phyloP scores from a whole-genome alignment of 2,329 filamentous ascomycete species.

The Fusarium euwallaceae region DNA sequence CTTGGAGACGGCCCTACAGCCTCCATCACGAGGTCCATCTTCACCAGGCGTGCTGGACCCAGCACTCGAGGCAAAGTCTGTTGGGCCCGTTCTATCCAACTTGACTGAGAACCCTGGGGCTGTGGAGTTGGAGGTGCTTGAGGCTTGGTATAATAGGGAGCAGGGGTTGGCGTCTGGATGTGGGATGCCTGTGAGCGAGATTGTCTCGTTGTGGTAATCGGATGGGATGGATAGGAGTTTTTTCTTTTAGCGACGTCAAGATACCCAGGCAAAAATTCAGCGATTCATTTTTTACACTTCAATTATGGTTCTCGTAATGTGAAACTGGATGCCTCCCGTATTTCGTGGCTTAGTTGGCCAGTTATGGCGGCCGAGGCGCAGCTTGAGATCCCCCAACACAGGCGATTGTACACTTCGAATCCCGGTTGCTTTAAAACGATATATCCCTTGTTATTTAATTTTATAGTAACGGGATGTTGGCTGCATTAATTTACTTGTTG shows the following conservation, averaged over 20 bases:
- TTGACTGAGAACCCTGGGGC: constrained; percentile 20
- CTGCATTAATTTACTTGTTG: background rate
- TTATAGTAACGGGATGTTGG: background rate
- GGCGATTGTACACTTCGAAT: background rate
- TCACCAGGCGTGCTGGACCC: constrained; percentile 37
- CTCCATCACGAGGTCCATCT: constrained; percentile 19
- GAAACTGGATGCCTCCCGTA: constrained; percentile 11
- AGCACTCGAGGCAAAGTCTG: constrained; percentile 29
- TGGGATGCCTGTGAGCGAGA: constrained; percentile 32
- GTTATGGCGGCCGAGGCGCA: constrained; percentile 7
- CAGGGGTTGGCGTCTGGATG: constrained; percentile 21
- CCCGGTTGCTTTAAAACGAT: background rate
- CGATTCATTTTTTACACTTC: background rate
- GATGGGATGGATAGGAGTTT: constrained; percentile 11
- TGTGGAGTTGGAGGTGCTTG: constrained; percentile 37
- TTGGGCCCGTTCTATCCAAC: constrained; percentile 19
- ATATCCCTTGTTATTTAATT: background rate
- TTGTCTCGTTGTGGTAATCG: constrained; percentile 41
- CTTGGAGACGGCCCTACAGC: constrained; percentile 36
- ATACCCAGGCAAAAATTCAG: constrained; percentile 33
- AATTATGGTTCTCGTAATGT: background rate
- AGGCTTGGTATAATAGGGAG: constrained; percentile 40
- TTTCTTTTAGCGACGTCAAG: constrained; percentile 19
- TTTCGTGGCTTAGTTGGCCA: background rate
- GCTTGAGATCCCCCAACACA: background rate